Base-by-base conservation (phyloP, 192 early-diverging fungal species). In the Coemansia sp. region DNA sequence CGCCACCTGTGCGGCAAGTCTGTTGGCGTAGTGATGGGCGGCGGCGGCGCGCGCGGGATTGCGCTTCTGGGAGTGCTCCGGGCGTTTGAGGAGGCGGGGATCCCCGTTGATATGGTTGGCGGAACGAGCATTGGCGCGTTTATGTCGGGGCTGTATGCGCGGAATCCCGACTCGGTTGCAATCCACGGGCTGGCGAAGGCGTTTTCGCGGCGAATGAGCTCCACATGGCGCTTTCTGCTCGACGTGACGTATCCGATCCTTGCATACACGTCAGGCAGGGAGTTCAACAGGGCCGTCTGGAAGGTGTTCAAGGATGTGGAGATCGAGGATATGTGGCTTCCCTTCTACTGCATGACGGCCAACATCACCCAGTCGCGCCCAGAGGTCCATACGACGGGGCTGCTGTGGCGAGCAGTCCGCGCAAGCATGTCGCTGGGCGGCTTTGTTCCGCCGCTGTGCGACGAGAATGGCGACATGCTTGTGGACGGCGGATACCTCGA, bases 401-500 rank as follows among this genome's bases (percentile, higher is more conserved):
- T 96, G 69, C 89, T 98, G 60, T 99, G 98, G 98, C 90, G 96
- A 6, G 98, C 95, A 53, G 87, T 99, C 48, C 91, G 98, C 33
- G 98, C 98, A 3, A 97, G 95, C 46, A 99, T 99, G 98, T 96
- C 95, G 4, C 85, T 99, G 12, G 90, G 94, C 6, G 95, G 95
- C 9, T 98, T 93, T 73, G 80, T 99, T 64, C 98, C 98, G 2
- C 98, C 98, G 0, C 82, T 99, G 39, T 98, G 94, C 71, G 95
- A 98, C 75, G 72, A 68, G 44, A 91, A 97, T 66, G 98, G 98
- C 30, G 87, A 95, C 68, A 89, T 99, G 90, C 80, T 99, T n/a
- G 89, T 99, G 14, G 98, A 99, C 72, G 98, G 98, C 61, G 98
- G 98, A 6, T 99, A 99, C 76, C 87, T 98, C 81, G 95, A 98